Evolutionary conservation across 371 early-diverging fungal species (phyloP), one percentile per base, ranked within the genome.

Genomic region (Circinella umbellata): DNA sequence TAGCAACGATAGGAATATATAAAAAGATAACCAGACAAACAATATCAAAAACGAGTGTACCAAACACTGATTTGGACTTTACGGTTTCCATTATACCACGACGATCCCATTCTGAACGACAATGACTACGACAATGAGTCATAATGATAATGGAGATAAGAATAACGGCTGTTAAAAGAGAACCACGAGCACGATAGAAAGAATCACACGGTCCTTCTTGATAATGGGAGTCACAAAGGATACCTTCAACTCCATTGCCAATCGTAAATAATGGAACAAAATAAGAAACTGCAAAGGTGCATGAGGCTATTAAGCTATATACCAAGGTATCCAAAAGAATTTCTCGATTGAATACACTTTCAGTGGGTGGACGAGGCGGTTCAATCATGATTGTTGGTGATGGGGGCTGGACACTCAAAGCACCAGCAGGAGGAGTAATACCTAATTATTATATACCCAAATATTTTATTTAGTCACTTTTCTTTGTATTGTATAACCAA

Each of bases 131-230:
- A 74, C 92, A 92, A 63, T 91, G 92, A 68, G 89, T 90, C 15
- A 90, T 88, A 73, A 91, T 92, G 7, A 92, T 71, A n/a, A 95
- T 78, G 18, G 93, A 77, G 27, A 90, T 79, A 11, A 91, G 69
- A 1, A 93, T 92, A 63, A 94, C 71, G 3, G 89, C 88, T 7
- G 90, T 86, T 69, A 92, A 93, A 17, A 89, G 81, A 0, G 90
- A 81, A 65, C 90, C 93, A 65, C 94, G 92, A 6, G 93, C 93
- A 38, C 85, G 86, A 83, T 86, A 95, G n/a, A 93, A 93, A 27
- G 80, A 74, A 6, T 88, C 80, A 76, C 95, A 95, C 4, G 62
- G 75, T 0, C 81, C 85, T 46, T 91, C 88, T 4, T 70, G 73
- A 70, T 94, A 93, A 20, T 90, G 11, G 6, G 57, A 57, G 73